A percentile compares a stretch with the other conserved stretches of the same genome.
These are phyloP conservation scores for Cyphellophora europaea DNA, from an alignment of 2,329 filamentous ascomycete genomes.

Conservation along the genomic window DNA sequence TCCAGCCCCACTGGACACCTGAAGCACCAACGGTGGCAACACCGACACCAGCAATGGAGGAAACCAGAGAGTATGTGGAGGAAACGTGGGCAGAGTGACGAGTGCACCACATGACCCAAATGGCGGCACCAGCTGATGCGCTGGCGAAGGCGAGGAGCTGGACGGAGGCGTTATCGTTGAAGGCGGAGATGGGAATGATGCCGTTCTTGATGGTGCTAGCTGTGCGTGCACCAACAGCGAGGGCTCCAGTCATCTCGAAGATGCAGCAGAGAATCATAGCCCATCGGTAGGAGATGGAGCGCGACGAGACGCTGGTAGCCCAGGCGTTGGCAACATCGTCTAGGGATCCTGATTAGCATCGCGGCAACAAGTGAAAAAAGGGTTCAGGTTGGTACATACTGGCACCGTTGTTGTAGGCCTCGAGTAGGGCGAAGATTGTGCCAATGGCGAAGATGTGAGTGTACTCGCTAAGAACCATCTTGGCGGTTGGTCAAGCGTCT, in stretches of 20 bases:
- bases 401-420: constrained; percentile 71
- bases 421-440: constrained; percentile 66
- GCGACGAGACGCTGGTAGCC: constrained; percentile 73
- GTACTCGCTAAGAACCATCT: constrained; percentile 35
- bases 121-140: constrained; percentile 54
- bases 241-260: constrained; percentile 60
- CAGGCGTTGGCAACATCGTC: constrained; percentile 80
- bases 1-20: constrained; percentile 62
- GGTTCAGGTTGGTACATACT: constrained; percentile 43
- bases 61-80: constrained; percentile 63
- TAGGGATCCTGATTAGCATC: constrained; percentile 21
- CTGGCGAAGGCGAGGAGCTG: constrained; percentile 61
- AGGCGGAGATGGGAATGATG: constrained; percentile 54
- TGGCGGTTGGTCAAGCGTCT: not conserved
- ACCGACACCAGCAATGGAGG: constrained; percentile 59
- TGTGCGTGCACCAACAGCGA: constrained; percentile 59
- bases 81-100: constrained; percentile 63
- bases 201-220: constrained; percentile 74
- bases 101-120: constrained; percentile 76
- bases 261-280: constrained; percentile 58
- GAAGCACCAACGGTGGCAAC: constrained; percentile 55
- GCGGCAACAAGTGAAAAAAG: not conserved
- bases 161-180: constrained; percentile 52
- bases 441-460: constrained; percentile 66
- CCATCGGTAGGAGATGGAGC: constrained; percentile 61